Base-by-base conservation (phyloP, 805 yeast genomes). In the Yueomyces sp. region DNA sequence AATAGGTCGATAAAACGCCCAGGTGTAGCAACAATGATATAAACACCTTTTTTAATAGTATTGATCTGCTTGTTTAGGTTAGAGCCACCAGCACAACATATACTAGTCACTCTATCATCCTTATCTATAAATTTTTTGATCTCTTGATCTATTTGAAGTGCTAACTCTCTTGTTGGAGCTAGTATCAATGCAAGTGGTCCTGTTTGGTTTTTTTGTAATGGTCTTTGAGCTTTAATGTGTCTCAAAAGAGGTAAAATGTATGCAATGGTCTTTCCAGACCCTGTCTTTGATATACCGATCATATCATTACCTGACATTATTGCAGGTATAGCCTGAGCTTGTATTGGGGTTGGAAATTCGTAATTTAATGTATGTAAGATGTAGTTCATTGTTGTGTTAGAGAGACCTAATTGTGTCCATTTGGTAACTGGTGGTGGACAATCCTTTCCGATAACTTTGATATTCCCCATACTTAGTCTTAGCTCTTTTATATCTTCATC, bases 221-320 rank as follows among this genome's bases (percentile, higher is more conserved):
- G 76, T 2, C 74, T 64, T 54, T 86, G 94, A 39, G 85, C 88
- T 45, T 76, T 73, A 7, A 92, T 76, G 48, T 90, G 97, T 42
- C 95, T 70, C 42, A 90, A 67, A 64, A 92, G 62, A 0, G 98
- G 96, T 5, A 92, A 57, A 6, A 87, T 66, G 62, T 85, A 92
- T 1, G 96, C 83, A 52, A 90, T 70, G 0, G 98, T 92, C 57
- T 92, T 92, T 3, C 98, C 98, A 0, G 96, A 85, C 0, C 98
- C 98, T 0, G 98, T 92, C 50, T 87, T 86, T 0, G 98, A 97
- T 26, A 92, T 81, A 4, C 96, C 96, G 40, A 92, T 81, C 5
- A 90, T 76, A 63, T 92, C 97, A 40, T 82, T 63, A 1, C 97
- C 97, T 2, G 80, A 69, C 94, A 90, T 84, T 26, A 87, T 77